Percentiles rank a stretch among this genome's conserved stretches.
phyloP scores from a whole-genome alignment of 257 asterid genomes.

The Salvia rosmarinus region DNA sequence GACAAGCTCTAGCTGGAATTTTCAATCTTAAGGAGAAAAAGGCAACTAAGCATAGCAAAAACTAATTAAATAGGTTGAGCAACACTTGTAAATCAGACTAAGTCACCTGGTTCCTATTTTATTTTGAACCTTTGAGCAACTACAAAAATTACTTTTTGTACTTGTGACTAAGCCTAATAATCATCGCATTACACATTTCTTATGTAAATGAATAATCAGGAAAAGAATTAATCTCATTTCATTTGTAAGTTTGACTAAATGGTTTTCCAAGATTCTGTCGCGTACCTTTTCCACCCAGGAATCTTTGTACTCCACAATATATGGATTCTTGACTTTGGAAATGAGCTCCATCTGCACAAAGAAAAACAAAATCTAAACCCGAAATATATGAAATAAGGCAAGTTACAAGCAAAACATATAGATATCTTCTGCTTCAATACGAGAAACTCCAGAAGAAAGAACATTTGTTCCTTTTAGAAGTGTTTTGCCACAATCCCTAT shows the following conservation, averaged over 20 bases:
- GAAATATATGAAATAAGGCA: conserved; percentile 20
- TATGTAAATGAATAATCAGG: conserved; percentile 8
- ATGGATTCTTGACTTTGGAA: conserved; percentile 74
- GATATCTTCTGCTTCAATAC: neutral
- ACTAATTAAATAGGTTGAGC: neutral
- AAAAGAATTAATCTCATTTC: conserved; percentile 14
- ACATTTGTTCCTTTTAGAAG: neutral
- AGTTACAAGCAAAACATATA: neutral
- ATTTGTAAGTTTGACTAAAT: neutral
- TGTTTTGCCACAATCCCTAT: neutral
- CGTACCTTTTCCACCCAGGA: conserved; percentile 99
- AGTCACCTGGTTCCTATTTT: neutral
- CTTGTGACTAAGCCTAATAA: too few relatives aligned
- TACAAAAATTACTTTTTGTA: too few relatives aligned
- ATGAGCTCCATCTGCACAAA: conserved; percentile 99
- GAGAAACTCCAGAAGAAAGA: neutral
- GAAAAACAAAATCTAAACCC: conserved; percentile 37
- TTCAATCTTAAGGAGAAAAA: neutral
- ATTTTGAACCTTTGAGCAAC: too few relatives aligned
- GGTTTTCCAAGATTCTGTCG: neutral
- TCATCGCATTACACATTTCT: conserved; percentile 4
- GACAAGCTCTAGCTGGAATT: neutral
- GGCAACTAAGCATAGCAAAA: neutral
- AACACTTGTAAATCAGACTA: neutral
- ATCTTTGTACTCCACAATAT: conserved; percentile 94